A percentile compares a stretch with the other conserved stretches of the same genome.
phyloP scores from a whole-genome alignment of 2,329 filamentous ascomycete species.

The Juglanconis oblonga region DNA sequence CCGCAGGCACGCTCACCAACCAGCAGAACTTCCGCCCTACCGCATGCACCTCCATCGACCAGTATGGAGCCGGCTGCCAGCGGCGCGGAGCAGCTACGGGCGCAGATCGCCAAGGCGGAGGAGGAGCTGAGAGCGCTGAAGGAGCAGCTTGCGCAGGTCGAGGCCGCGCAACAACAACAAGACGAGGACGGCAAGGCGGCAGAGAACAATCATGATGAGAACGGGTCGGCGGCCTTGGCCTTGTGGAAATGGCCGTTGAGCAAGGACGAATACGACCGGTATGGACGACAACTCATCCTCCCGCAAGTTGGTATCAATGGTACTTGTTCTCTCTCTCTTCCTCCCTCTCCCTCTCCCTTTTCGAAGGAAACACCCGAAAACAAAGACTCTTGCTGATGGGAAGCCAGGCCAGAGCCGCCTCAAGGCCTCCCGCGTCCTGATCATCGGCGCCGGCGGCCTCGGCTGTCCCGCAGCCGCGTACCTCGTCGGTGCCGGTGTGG shows the following conservation, averaged over 20 bases:
- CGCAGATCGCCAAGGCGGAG: conserved; percentile 47
- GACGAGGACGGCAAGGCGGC: background rate
- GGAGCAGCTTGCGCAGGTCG: conserved; percentile 40
- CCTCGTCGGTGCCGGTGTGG: conserved; percentile 83
- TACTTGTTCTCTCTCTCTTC: too few species aligned
- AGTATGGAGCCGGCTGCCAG: conserved; percentile 32
- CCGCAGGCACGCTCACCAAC: too few species aligned
- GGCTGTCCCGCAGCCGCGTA: conserved; percentile 94
- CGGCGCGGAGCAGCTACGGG: conserved; percentile 37
- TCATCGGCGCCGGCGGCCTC: conserved; percentile 85
- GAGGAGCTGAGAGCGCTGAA: conserved; percentile 44
- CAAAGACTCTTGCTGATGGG: background rate
- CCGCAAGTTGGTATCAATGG: conserved; percentile 75
- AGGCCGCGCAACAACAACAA: conserved; percentile 25
- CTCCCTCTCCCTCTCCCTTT: background rate
- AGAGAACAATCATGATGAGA: background rate
- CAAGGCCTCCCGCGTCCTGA: conserved; percentile 66
- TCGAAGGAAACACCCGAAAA: background rate
- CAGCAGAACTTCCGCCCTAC: too few species aligned
- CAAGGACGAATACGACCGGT: conserved; percentile 75
- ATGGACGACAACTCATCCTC: conserved; percentile 88
- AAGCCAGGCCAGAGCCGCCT: conserved; percentile 70
- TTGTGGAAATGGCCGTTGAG: conserved; percentile 64
- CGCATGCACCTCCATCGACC: background rate
- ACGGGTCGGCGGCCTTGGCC: background rate